Percentiles rank a stretch among this genome's conserved stretches.
Conservation (phyloP, 768 basidiomycete species). For the Piloderma croceum region DNA sequence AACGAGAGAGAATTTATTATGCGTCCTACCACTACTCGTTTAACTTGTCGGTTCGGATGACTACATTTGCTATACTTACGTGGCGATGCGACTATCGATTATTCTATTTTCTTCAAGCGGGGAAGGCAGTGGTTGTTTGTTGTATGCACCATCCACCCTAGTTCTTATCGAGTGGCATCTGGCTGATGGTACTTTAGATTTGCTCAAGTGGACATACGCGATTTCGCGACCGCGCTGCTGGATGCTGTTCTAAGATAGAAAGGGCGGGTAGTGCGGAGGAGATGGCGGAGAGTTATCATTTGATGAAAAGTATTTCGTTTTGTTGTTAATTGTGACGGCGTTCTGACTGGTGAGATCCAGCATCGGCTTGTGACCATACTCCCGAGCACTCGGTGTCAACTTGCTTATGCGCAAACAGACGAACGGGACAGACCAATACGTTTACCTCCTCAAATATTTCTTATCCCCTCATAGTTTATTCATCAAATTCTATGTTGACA, state of each 20-base stretch:
- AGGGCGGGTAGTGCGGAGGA: slow-evolving; percentile 77
- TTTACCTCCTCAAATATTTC: slow-evolving; percentile 77
- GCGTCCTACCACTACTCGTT: slow-evolving; percentile 85
- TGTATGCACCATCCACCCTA: background rate
- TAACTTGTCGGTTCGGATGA: slow-evolving; percentile 77
- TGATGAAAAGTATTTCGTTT: slow-evolving; percentile 79
- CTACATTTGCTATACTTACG: slow-evolving; percentile 93
- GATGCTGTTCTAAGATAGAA: slow-evolving; percentile 81
- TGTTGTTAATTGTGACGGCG: background rate
- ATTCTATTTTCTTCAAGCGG: slow-evolving; percentile 86
- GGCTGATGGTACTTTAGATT: too few species aligned
- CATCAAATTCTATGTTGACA: too few species aligned
- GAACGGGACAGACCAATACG: slow-evolving; percentile 85
- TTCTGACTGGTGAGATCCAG: slow-evolving; percentile 30
- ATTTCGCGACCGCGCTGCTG: slow-evolving; percentile 70
- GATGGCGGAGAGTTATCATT: slow-evolving; percentile 93
- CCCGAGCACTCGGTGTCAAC: slow-evolving; percentile 69
- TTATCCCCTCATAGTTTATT: too few species aligned
- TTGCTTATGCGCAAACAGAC: slow-evolving; percentile 82
- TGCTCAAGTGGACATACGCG: slow-evolving; percentile 79
- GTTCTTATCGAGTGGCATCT: background rate
- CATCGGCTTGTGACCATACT: slow-evolving; percentile 59
- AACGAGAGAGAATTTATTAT: slow-evolving; percentile 87
- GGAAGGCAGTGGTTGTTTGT: slow-evolving; percentile 68
- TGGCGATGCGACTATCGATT: slow-evolving; percentile 97